Evolutionary conservation across 106 monocot genomes (phyloP).

Genomic region (Dendrobium huoshanense): DNA sequence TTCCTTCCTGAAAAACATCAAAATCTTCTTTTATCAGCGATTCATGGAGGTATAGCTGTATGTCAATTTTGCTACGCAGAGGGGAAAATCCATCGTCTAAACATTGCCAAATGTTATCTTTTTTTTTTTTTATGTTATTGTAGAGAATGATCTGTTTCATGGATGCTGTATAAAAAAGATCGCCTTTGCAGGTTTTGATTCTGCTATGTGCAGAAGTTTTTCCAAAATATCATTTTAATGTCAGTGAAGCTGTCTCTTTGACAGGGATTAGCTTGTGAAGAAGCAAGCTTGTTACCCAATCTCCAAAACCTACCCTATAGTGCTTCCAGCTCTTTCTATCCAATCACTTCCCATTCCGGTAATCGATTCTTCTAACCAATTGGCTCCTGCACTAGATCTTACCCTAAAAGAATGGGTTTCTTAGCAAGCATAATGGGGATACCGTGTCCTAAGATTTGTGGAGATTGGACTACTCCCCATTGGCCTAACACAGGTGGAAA

Average conservation of each 20-base stretch:
- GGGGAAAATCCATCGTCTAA: not conserved
- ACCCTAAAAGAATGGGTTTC: too few relatives aligned
- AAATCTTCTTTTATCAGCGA: conserved; percentile 6
- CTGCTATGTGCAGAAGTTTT: too few relatives aligned
- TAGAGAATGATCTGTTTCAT: not conserved
- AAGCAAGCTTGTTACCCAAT: not conserved
- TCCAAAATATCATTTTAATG: too few relatives aligned
- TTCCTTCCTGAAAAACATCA: conserved; percentile 10
- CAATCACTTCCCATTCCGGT: too few relatives aligned
- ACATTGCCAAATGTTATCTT: not conserved
- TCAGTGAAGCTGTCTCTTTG: not conserved
- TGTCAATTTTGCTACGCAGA: not conserved
- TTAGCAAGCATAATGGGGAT: too few relatives aligned
- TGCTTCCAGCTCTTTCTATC: too few relatives aligned
- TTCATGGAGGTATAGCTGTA: conserved; percentile 9
- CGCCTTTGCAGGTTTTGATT: not conserved
- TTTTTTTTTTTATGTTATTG: not conserved
- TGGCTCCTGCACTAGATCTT: too few relatives aligned
- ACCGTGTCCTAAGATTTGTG: too few relatives aligned
- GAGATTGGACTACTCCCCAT: too few relatives aligned
- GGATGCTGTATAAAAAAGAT: not conserved
- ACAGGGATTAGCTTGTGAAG: not conserved
- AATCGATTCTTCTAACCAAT: too few relatives aligned
- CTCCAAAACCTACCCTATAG: too few relatives aligned
- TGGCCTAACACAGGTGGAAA: too few relatives aligned